Base-by-base conservation (phyloP, 257 asterid species). In the Catharanthus roseus region DNA sequence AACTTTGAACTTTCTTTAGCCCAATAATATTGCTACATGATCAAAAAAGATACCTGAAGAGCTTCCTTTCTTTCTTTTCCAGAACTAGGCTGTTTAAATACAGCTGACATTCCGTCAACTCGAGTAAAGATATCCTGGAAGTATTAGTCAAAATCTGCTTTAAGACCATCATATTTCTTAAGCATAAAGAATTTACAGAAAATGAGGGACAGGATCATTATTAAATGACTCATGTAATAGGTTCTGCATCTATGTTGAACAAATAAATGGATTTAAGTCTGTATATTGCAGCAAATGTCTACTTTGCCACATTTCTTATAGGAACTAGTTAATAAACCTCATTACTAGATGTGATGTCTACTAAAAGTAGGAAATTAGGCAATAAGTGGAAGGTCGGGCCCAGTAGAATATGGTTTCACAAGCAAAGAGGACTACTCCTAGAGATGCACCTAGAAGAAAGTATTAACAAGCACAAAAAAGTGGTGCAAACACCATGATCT, bases 21-120 rank as follows among this genome's bases (percentile, higher is more conserved):
- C n/a, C n/a, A n/a, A n/a, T n/a, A n/a, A n/a, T n/a, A n/a, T n/a
- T n/a, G n/a, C n/a, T n/a, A n/a, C n/a, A n/a, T n/a, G n/a, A n/a
- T 7, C 2, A 60, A 12, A 72, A 67, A 70, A 72, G 67, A 44
- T 72, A 88, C 95, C 92, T 85, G 92, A 85, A 88, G 89, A 75
- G 95, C 92, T 71, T 73, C 78, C 70, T 53, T 19, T 72, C 87
- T 78, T 78, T 85, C 92, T 77, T 82, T 85, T 44, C 77, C 83
- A 81, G 69, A 74, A 54, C 85, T 68, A 55, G 95, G 95, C 69
- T 88, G 95, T 77, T 86, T 83, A 76, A 41, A 83, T 65, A 88
- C 93, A 29, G 90, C 90, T 68, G 92, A 84, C 90, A 79, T 81
- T 68, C 81, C 86, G 78, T 74, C 88, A 65, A 68, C 82, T 74